Evolutionary conservation across 2,329 filamentous ascomycete species (phyloP), one percentile per base, ranked within the genome.

Genomic region (Diaporthe citri): DNA sequence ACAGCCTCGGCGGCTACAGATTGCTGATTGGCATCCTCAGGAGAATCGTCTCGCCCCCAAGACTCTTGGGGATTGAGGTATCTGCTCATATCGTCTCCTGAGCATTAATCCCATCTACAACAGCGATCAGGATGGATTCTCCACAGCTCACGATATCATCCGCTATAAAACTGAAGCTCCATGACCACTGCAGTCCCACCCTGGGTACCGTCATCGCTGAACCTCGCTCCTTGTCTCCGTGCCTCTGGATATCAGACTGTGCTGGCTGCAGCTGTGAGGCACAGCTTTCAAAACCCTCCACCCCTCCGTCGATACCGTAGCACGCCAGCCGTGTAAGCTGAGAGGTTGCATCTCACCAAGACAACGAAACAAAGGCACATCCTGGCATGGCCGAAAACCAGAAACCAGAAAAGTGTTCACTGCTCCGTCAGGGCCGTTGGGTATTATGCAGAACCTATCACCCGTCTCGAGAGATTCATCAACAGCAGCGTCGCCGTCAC

Each of bases 1-100:
- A 72, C 57, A 25, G 57, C 48, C 71, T 34, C 34, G 20, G 71
- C 71, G 71, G 71, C 57, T 72, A 72, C 17, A 56, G 48, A 56
- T 56, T 56, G 36, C 70, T 60, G 22, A 64, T 57, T 57, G 51
- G 66, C 51, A 60, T n/a, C 20, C 56, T 60, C 56, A 60, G 36
- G n/a, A 25, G 59, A 43, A 43, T 62, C 46, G 28, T 31, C 41
- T 31, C 43, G 62, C 10, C 5, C n/a, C 46, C 46, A 72, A 43
- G 57, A 64, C 15, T 64, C 46, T 55, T 72, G 57, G 25, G 28
- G 5, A 7, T 13, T 20, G 25, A 13, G 31, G 43, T 20, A 22
- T 48, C 31, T 67, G 22, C n/a, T n/a, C n/a, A 48, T 34, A 34
- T 55, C 25, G 52, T 55, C 15, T 28, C 25, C 20, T 8, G 15